Conservation (phyloP, 352 stramenopile species). For the Pythium aphanidermatum region DNA sequence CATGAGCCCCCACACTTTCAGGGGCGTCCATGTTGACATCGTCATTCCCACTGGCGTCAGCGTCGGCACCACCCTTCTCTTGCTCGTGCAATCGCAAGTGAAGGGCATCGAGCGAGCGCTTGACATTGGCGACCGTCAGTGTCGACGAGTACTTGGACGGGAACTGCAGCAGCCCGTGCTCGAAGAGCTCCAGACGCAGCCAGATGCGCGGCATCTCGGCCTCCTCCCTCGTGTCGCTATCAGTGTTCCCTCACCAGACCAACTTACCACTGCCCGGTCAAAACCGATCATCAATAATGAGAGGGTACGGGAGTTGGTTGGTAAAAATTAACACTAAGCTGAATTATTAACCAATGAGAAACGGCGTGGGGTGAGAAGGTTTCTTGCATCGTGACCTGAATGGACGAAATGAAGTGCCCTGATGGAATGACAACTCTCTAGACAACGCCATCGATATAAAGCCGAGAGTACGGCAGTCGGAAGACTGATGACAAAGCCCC, state of each 20-base stretch:
- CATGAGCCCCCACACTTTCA: slow-evolving; percentile 19
- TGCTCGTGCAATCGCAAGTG: slow-evolving; percentile 35
- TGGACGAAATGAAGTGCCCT: too few relatives aligned
- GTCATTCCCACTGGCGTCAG: slow-evolving; percentile 19
- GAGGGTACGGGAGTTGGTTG: too few relatives aligned
- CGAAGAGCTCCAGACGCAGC: slow-evolving; percentile 82
- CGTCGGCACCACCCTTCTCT: background rate
- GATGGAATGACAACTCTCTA: too few relatives aligned
- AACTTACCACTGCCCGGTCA: too few relatives aligned
- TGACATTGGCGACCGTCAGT: slow-evolving; percentile 58
- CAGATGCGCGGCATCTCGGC: slow-evolving; percentile 70
- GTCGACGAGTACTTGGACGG: slow-evolving; percentile 62
- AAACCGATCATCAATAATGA: too few relatives aligned
- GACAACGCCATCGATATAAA: background rate
- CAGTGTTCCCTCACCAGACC: too few relatives aligned
- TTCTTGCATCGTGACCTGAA: too few relatives aligned
- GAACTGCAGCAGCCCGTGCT: slow-evolving; percentile 70
- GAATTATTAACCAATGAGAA: background rate
- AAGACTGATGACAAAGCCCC: too few relatives aligned
- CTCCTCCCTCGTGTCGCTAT: too few relatives aligned
- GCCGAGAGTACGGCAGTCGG: too few relatives aligned
- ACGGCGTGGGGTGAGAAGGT: background rate
- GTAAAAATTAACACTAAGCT: background rate
- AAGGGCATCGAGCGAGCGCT: slow-evolving; percentile 49
- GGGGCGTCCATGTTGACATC: slow-evolving; percentile 41